Evolutionary conservation across 257 asterid species (phyloP).

Genomic region (Perilla frutescens): DNA sequence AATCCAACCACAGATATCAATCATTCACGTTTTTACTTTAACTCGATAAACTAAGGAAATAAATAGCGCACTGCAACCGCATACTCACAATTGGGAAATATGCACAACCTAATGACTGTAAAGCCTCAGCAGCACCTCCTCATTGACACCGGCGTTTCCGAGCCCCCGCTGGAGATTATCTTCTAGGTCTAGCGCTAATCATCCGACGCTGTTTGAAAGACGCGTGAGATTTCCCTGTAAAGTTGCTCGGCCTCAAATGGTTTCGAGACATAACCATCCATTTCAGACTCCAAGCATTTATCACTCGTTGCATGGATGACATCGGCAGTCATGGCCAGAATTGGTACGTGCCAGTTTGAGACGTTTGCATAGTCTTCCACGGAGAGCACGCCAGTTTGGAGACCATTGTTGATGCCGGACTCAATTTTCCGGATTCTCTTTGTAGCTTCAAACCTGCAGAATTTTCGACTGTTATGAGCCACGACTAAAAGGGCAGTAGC

Average conservation of each 20-base stretch:
- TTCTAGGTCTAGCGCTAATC: constrained; percentile 35
- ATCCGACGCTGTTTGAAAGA: constrained; percentile 47
- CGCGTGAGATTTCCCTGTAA: constrained; percentile 84
- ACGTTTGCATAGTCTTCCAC: constrained; percentile 46
- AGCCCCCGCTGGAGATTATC: neutral
- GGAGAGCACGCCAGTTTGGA: constrained; percentile 54
- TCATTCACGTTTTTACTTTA: neutral
- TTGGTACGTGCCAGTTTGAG: constrained; percentile 84
- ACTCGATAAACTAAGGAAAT: neutral
- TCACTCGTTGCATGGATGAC: constrained; percentile 91
- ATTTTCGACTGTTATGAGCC: neutral
- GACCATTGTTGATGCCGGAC: constrained; percentile 44
- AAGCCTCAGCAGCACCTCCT: constrained; percentile 32
- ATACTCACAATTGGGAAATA: constrained; percentile 51
- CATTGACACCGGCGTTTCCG: neutral
- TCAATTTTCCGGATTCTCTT: constrained; percentile 67
- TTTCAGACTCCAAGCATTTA: constrained; percentile 60
- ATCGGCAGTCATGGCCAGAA: constrained; percentile 97
- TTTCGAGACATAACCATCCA: constrained; percentile 95
- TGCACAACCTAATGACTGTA: constrained; percentile 43
- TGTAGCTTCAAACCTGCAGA: constrained; percentile 83
- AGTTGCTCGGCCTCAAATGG: constrained; percentile 98
- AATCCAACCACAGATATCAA: neutral
- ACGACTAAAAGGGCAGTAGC: too few species aligned
- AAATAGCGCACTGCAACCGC: neutral